Conservation (phyloP, 108 stramenopile species). For the Cyclotella choctawhatcheeana region DNA sequence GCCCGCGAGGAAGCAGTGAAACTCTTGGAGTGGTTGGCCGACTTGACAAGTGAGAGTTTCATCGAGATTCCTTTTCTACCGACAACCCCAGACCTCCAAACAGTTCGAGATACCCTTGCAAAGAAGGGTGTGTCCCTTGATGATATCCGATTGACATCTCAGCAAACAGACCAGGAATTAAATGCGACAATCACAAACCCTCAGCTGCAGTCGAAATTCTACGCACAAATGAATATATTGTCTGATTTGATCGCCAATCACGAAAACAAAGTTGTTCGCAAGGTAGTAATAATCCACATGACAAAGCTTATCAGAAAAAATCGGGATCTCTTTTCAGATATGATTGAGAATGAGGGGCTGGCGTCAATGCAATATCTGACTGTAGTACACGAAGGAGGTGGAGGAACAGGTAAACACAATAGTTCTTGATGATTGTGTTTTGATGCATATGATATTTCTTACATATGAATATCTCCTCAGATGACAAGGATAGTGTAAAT, state of each 20-base stretch:
- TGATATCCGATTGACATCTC: slow-evolving; percentile 57
- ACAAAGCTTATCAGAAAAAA: slow-evolving; percentile 74
- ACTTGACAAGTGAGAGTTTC: slow-evolving; percentile 63
- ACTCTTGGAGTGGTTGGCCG: slow-evolving; percentile 66
- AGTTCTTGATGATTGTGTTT: background rate
- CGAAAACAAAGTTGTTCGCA: slow-evolving; percentile 81
- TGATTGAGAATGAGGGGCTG: slow-evolving; percentile 70
- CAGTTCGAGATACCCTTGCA: slow-evolving; percentile 53
- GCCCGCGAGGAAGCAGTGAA: slow-evolving; percentile 56
- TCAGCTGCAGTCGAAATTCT: slow-evolving; percentile 40
- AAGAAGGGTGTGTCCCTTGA: slow-evolving; percentile 77
- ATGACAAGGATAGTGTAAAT: slow-evolving; percentile 18
- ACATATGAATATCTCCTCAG: slow-evolving; percentile 3
- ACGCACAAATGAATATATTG: slow-evolving; percentile 43
- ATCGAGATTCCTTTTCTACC: slow-evolving; percentile 83
- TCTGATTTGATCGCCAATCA: slow-evolving; percentile 47
- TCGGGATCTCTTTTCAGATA: slow-evolving; percentile 62
- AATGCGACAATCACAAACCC: slow-evolving; percentile 7
- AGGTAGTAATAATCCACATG: slow-evolving; percentile 67
- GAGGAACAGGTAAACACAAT: background rate
- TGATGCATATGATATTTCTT: background rate
- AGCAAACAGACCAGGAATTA: slow-evolving; percentile 29
- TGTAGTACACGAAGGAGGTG: slow-evolving; percentile 44
- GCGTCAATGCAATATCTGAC: slow-evolving; percentile 77
- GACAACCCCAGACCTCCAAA: slow-evolving; percentile 42